Percentiles rank a stretch among this genome's conserved stretches.
Conservation (phyloP, 805 yeast species). For the Saccharomycopsis amapae region DNA sequence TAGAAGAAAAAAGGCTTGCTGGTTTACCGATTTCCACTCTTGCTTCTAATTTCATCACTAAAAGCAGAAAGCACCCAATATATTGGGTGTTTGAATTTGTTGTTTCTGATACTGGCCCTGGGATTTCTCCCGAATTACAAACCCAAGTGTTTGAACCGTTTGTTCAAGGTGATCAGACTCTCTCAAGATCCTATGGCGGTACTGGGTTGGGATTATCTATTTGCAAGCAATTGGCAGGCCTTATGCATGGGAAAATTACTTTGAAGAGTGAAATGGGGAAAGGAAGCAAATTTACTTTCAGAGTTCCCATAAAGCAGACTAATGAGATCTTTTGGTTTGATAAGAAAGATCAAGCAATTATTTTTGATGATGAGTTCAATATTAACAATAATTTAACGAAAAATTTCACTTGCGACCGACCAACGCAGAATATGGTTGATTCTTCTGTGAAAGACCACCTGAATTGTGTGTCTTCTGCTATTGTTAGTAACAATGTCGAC, state of each 20-base stretch:
- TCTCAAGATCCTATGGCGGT: slow-evolving; percentile 89
- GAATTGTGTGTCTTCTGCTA: too few relatives aligned
- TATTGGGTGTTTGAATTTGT: slow-evolving; percentile 59
- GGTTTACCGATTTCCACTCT: slow-evolving; percentile 19
- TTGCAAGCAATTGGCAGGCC: slow-evolving; percentile 80
- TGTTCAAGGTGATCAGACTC: slow-evolving; percentile 93
- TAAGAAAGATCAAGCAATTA: slow-evolving; percentile 27
- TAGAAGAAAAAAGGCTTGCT: slow-evolving; percentile 17
- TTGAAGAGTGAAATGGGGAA: slow-evolving; percentile 67
- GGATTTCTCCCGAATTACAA: slow-evolving; percentile 77
- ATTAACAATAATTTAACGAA: slow-evolving; percentile 44
- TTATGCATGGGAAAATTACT: slow-evolving; percentile 85
- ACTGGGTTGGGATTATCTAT: slow-evolving; percentile 89
- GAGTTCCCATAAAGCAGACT: slow-evolving; percentile 62
- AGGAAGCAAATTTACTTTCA: slow-evolving; percentile 80
- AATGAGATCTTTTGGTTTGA: slow-evolving; percentile 18
- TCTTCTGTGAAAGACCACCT: too few relatives aligned
- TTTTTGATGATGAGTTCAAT: slow-evolving; percentile 65
- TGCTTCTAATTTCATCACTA: slow-evolving; percentile 16
- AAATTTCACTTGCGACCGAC: too few relatives aligned
- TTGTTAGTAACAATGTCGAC: too few relatives aligned
- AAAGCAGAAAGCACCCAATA: slow-evolving; percentile 29
- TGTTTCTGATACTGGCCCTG: slow-evolving; percentile 91
- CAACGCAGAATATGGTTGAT: too few relatives aligned
- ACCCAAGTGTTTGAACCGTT: slow-evolving; percentile 90